Evolutionary conservation across 73 alveolate genomes (phyloP), one percentile per base, ranked within the genome.

Genomic region (Uronychia binucleata): DNA sequence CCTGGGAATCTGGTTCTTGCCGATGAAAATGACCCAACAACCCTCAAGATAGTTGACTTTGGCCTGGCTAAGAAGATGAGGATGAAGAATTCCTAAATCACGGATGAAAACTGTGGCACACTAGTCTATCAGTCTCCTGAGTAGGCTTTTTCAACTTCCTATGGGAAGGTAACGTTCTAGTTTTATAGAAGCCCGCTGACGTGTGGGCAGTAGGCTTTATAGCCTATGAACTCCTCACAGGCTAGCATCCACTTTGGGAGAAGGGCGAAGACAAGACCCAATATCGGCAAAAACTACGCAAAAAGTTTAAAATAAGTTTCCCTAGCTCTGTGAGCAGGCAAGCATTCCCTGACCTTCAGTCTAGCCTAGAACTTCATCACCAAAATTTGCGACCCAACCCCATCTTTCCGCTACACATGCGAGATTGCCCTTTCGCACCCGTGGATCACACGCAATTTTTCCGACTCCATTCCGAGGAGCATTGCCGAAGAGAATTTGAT

Each of bases 141-240:
- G 58, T 78, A 79, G 31, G 60, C 60, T 33, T 31, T 25, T 34
- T 58, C 78, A 28, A 58, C 58, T 33, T 14, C 89, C 5, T 88
- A 88, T 74, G 95, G 95, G 8, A 89, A 89, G 81, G 67, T 46
- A 46, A 46, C 5, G n/a, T 11, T 11, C n/a, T 11, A 46, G 19
- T 11, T 46, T 46, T 11, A 46, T 19, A 46, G 5, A 46, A 46
- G 67, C 86, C 90, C n/a, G 86, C 81, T 1, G 95, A 89, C 75
- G 59, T 89, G 33, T 89, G 95, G 95, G 95, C 95, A 78, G 86
- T 78, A 0, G 95, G 95, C 26, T 57, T 89, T 32, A 89, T 89
- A n/a, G 75, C 75, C 82, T 89, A 78, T 84, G 95, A 89, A 77
- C 32, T 89, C 1, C 28, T 89, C 8, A 57, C 90, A 0, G 90